These are phyloP conservation scores for Flaveria bidentis DNA, from an alignment of 129 eudicot genomes.

Conservation along the genomic window DNA sequence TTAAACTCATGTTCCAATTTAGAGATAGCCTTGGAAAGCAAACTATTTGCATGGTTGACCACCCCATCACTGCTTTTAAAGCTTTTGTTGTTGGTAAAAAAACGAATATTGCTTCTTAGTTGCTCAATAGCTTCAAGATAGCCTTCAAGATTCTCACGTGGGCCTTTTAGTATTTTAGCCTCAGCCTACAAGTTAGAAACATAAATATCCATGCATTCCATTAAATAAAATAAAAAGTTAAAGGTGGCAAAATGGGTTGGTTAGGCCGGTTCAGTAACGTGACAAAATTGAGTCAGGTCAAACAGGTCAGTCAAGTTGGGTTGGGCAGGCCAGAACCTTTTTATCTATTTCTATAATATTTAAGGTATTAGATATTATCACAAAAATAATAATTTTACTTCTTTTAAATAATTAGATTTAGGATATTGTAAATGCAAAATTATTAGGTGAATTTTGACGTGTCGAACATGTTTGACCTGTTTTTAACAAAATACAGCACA, in stretches of 20 bases:
- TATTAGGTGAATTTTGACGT: neutral
- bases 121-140: conserved; percentile 91
- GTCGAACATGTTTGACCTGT: neutral
- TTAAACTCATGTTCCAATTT: conserved; percentile 92
- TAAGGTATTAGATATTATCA: neutral
- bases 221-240: neutral
- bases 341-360: neutral
- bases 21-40: conserved; percentile 80
- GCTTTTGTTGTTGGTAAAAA: conserved; percentile 77
- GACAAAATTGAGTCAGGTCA: neutral
- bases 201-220: neutral
- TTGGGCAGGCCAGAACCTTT: neutral
- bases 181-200: conserved; percentile 65
- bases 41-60: conserved; percentile 70
- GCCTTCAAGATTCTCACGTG: conserved; percentile 91
- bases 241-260: conserved; percentile 1
- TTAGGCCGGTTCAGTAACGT: neutral
- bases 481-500: neutral
- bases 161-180: conserved; percentile 88
- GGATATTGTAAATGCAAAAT: too few relatives aligned
- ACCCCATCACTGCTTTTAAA: conserved; percentile 93
- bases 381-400: neutral
- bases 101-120: conserved; percentile 71
- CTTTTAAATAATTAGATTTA: too few relatives aligned
- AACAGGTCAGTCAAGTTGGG: neutral